phyloP scores from a whole-genome alignment of 352 stramenopile species.

The Phytophthora uliginosa region DNA sequence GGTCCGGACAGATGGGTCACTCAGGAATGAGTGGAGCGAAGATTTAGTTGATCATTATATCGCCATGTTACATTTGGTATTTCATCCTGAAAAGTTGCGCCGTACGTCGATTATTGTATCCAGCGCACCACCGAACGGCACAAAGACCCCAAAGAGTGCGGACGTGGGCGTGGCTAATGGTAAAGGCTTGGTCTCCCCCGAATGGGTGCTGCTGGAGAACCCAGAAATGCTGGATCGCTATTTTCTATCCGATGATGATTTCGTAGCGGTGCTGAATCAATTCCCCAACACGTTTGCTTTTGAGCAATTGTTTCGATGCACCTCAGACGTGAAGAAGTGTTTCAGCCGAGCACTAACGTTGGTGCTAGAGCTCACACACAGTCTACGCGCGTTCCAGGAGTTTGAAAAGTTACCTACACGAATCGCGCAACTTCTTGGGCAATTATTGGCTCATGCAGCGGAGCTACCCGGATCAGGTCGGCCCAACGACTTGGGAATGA shows the following conservation, averaged over 20 bases:
- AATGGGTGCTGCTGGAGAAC: conserved; percentile 90
- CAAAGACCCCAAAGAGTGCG: conserved; percentile 35
- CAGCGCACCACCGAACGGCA: conserved; percentile 51
- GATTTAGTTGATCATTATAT: conserved; percentile 89
- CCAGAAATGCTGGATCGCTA: conserved; percentile 83
- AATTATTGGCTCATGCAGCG: conserved; percentile 71
- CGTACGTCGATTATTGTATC: conserved; percentile 79
- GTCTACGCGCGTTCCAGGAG: conserved; percentile 77
- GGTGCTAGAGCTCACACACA: conserved; percentile 81
- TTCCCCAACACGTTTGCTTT: conserved; percentile 89
- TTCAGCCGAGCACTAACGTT: conserved; percentile 82
- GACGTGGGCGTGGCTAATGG: conserved; percentile 31
- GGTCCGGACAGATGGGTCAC: conserved; percentile 58
- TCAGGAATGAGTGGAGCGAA: conserved; percentile 79
- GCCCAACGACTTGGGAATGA: conserved; percentile 7
- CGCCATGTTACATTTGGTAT: conserved; percentile 88
- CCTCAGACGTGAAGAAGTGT: conserved; percentile 79
- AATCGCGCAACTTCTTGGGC: conserved; percentile 75
- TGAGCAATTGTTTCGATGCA: conserved; percentile 78
- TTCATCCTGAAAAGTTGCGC: conserved; percentile 87
- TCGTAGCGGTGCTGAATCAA: conserved; percentile 86
- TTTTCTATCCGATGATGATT: conserved; percentile 89
- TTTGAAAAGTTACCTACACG: conserved; percentile 84
- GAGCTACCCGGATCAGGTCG: conserved; percentile 53
- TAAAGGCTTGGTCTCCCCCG: conserved; percentile 62